Base-by-base conservation (phyloP, 164 flowering plant species). In the Vitis amurensis region DNA sequence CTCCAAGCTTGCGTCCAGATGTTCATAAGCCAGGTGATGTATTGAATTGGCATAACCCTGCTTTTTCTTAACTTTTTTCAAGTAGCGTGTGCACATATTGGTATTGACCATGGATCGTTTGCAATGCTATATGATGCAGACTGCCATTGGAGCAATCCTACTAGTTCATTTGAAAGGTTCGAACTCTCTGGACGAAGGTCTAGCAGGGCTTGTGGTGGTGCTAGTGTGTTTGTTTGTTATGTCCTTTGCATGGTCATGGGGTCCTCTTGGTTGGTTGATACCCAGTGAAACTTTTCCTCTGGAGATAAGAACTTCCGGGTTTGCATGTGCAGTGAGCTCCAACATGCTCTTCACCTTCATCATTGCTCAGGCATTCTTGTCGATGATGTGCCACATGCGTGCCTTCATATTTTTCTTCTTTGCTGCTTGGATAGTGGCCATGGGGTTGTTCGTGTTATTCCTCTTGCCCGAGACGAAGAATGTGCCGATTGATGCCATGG, bases 341-440 rank as follows among this genome's bases (percentile, higher is more conserved):
- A 92, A 92, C 85, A 85, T 91, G 91, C 65, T 88, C 55, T 84
- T 76, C 82, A 91, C 98, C 0, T 90, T 87, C 81, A 1, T 92
- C n/a, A 88, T 88, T 1, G 93, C 97, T 1, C 97, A 92, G 59
- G 86, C 82, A 1, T 91, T 91, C 81, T 66, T 90, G 62, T 84
- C 94, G 1, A 90, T 90, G 91, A 13, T 91, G 61, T 90, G 94
- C 59, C 76, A 76, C n/a, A 67, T 90, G 85, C 76, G 58, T 2
- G 86, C 89, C 11, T 75, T 64, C 23, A 88, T 89, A 37, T 90
- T 92, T 82, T 86, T 87, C 92, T 89, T 88, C 83, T 82, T 82
- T 50, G 68, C 76, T 0, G 74, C 69, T 2, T 79, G 85, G 82
- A 77, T 82, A 7, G 9, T 79, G n/a, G 51, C 73, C 15, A 82